Evolutionary conservation across 371 early-diverging fungal species (phyloP).

Genomic region (Lichtheimia corymbifera): DNA sequence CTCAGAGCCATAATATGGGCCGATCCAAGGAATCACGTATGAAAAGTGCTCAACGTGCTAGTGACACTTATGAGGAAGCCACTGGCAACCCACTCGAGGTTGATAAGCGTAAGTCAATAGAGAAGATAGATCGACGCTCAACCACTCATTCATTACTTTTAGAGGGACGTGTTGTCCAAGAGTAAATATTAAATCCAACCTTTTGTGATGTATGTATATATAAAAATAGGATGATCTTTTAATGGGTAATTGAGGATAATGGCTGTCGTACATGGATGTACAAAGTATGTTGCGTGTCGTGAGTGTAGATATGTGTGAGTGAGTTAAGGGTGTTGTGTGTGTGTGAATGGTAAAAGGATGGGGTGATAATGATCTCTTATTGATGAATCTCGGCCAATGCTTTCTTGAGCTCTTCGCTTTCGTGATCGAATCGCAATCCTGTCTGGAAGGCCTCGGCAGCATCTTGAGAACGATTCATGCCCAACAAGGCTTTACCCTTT

Average conservation of each 20-base stretch:
- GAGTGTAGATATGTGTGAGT: too few relatives aligned
- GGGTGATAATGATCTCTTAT: background rate
- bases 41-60: background rate
- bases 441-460: constrained; percentile 70
- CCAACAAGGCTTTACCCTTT: constrained; percentile 74
- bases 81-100: background rate
- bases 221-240: background rate
- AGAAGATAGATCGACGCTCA: too few relatives aligned
- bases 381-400: constrained; percentile 27
- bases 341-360: too few relatives aligned
- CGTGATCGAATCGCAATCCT: constrained; percentile 70
- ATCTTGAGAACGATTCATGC: constrained; percentile 64
- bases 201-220: background rate
- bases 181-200: background rate
- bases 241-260: too few relatives aligned
- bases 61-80: background rate
- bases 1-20: background rate
- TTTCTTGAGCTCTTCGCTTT: constrained; percentile 60
- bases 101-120: background rate
- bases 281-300: too few relatives aligned
- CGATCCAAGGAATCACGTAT: background rate
- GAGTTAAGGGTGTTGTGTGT: too few relatives aligned
- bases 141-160: background rate
- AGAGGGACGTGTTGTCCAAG: background rate
- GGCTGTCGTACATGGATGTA: too few relatives aligned